phyloP scores from a whole-genome alignment of 169 alveolate genomes.

The Cryptosporidium ubiquitum region DNA sequence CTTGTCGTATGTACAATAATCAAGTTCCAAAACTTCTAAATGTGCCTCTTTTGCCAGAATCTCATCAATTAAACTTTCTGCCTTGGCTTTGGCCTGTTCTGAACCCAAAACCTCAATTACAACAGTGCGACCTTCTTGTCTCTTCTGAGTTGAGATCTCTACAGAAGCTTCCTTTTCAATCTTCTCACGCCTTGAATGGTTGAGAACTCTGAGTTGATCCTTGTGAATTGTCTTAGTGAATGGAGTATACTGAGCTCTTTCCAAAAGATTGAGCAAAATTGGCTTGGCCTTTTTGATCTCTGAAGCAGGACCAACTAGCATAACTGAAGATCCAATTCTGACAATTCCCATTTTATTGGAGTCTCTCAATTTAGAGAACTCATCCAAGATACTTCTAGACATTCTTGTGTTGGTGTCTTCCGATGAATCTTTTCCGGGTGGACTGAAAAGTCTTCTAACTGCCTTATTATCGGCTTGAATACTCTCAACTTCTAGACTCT shows the following conservation, averaged over 20 bases:
- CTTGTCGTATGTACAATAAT: slow-evolving; percentile 41
- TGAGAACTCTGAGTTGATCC: slow-evolving; percentile 59
- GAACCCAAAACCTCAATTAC: slow-evolving; percentile 58
- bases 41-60: slow-evolving; percentile 36
- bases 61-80: slow-evolving; percentile 29
- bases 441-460: slow-evolving; percentile 56
- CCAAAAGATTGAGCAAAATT: slow-evolving; percentile 13
- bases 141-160: slow-evolving; percentile 49
- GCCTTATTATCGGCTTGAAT: slow-evolving; percentile 60
- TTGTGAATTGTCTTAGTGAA: slow-evolving; percentile 37
- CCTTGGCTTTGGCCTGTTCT: slow-evolving; percentile 46
- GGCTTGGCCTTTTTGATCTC: slow-evolving; percentile 57
- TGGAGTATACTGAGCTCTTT: slow-evolving; percentile 54
- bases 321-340: slow-evolving; percentile 70
- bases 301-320: slow-evolving; percentile 52
- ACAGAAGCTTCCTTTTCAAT: slow-evolving; percentile 51
- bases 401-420: slow-evolving; percentile 39
- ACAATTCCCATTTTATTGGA: slow-evolving; percentile 69
- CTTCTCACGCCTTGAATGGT: slow-evolving; percentile 51
- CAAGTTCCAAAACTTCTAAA: slow-evolving; percentile 24
- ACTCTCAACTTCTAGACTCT: slow-evolving; percentile 47
- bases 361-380: slow-evolving; percentile 51
- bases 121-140: slow-evolving; percentile 45
- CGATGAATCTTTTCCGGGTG: slow-evolving; percentile 62
- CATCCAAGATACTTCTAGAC: slow-evolving; percentile 56